Evolutionary conservation across 148 eudicot species (phyloP), one percentile per base, ranked within the genome.

Genomic region (Camellia sinensis): DNA sequence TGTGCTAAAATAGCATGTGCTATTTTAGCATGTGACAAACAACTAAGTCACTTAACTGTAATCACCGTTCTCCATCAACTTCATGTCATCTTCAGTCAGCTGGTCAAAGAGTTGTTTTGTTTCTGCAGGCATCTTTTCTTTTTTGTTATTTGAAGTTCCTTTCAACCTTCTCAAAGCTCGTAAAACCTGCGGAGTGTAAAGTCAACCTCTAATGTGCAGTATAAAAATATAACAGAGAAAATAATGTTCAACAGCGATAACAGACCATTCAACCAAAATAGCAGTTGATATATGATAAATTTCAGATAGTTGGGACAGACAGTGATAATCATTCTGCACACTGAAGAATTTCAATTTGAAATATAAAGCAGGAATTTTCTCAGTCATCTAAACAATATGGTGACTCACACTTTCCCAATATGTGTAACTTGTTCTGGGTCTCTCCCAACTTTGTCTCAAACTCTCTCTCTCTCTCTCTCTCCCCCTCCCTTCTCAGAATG

Each of bases 31-130:
- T n/a, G 19, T 15, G 21, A 3, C 44, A 43, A 21, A 17, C 15
- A 59, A 66, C 77, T 8, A 6, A 87, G 71, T 57, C 73, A 77
- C 92, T 84, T 77, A 90, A 95, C 98, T 85, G 88, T 90, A 93
- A 64, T 96, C 99, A 70, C 99, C 99, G 80, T 87, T 89, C 71
- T 96, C 97, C 95, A 96, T 87, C 82, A 96, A 87, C 79, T 82
- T 92, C 97, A 93, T 91, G 53, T 98, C 98, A 89, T 96, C 97
- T 93, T 96, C 99, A 46, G 99, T 96, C 60, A 96, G 92, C 86
- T 96, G 97, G 80, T 96, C 99, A 90, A 96, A 96, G 40, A 84
- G 76, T 79, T 52, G 80, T 86, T 96, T 92, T 75, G 92, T 86
- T 88, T 89, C 97, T 50, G 86, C 79, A 57, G 98, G 86, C 99